Evolutionary conservation across 306 rosid genomes (phyloP).

Genomic region (Pterocarpus macrocarpus): DNA sequence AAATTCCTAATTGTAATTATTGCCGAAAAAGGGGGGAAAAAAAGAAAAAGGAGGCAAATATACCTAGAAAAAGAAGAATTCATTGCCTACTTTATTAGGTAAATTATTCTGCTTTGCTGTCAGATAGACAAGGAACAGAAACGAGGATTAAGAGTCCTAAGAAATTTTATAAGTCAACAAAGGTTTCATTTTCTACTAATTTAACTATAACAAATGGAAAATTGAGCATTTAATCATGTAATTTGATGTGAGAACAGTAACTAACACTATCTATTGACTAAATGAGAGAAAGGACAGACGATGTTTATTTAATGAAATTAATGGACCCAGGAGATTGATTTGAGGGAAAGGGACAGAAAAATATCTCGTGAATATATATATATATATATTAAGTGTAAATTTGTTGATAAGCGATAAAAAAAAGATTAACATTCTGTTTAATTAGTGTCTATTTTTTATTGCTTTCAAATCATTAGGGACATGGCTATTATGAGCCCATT

Average conservation of each 20-base stretch:
- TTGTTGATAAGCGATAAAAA: background rate
- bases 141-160: constrained; percentile 53
- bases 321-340: constrained; percentile 31
- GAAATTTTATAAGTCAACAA: constrained; percentile 52
- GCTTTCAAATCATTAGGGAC: background rate
- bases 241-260: constrained; percentile 27
- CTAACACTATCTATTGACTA: constrained; percentile 30
- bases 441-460: background rate
- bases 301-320: background rate
- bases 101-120: constrained; percentile 55
- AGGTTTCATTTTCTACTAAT: constrained; percentile 27
- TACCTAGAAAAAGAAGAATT: constrained; percentile 33
- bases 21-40: background rate
- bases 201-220: constrained; percentile 7
- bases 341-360: constrained; percentile 33
- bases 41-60: constrained; percentile 19
- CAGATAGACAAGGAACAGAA: constrained; percentile 45
- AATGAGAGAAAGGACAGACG: background rate
- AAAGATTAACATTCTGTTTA: too few species aligned
- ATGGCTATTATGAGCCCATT: too few species aligned
- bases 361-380: background rate
- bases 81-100: constrained; percentile 51
- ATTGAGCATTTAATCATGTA: background rate
- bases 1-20: constrained; percentile 21
- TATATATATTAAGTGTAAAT: too few species aligned